Evolutionary conservation across 2,329 filamentous ascomycete genomes (phyloP), one percentile per base, ranked within the genome.

Genomic region (Trichoderma atroviride): DNA sequence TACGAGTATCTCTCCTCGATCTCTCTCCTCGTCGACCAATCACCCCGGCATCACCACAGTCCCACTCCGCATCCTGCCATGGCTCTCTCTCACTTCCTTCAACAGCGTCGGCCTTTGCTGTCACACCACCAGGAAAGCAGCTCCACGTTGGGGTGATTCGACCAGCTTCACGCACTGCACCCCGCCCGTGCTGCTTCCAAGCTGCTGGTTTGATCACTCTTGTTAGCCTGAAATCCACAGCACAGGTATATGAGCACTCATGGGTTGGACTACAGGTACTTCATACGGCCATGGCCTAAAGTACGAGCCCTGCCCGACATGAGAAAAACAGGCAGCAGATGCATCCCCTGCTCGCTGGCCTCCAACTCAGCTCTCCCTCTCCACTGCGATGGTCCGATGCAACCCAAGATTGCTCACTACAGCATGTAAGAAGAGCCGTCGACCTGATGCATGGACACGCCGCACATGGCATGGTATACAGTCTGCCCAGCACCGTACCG

Each of bases 391-490:
- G 65, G 57, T 55, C 65, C 65, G 57, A 68, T 68, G 57, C 47
- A 61, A 61, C 65, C 31, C 65, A 27, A 68, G 57, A 53, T 53
- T 53, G 33, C 6, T n/a, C 40, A n/a, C 40, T 43, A 9, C 40
- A 43, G 40, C 43, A 55, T 37, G 55, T 67, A 24, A 57, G 24
- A 29, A 35, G 52, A 52, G 35, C 31, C 22, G 13, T 61, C 56
- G 40, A 60, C 31, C 16, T 60, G 35, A 50, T 40, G 50, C 33
- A 61, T 68, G 64, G 43, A 59, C 55, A 50, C 63, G 35, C 24
- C 22, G 65, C 65, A 68, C 65, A 68, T 61, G 65, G 65, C 65
- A 43, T 61, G 56, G 43, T 43, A 67, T 63, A 52, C 53, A 50
- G 62, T 40, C 37, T 19, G 47, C 22, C 43, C 29, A 53, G 43